Evolutionary conservation across 768 basidiomycete species (phyloP).

Genomic region (Saitozyma sp.): DNA sequence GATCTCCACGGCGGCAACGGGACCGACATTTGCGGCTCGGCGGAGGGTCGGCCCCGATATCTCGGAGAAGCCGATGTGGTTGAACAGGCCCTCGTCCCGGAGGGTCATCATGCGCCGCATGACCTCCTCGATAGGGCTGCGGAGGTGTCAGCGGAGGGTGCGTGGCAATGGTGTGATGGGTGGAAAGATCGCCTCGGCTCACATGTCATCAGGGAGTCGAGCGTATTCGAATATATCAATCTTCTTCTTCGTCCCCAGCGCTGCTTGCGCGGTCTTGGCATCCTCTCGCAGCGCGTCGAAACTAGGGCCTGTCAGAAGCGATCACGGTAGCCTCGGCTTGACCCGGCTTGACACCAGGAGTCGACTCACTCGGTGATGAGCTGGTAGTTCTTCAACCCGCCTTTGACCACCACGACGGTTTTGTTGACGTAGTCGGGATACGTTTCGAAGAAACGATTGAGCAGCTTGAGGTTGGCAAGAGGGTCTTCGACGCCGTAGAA

Average conservation of each 20-base stretch:
- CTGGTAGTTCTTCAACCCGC: conserved; percentile 30
- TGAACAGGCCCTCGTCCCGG: conserved; percentile 61
- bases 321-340: not conserved
- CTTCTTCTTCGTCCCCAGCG: conserved; percentile 54
- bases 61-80: conserved; percentile 11
- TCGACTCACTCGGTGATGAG: conserved; percentile 5
- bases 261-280: conserved; percentile 55
- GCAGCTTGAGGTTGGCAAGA: conserved; percentile 57
- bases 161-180: not conserved
- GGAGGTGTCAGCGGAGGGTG: too few relatives aligned
- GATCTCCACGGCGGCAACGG: conserved; percentile 61
- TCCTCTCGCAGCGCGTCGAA: conserved; percentile 58
- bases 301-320: conserved; percentile 5
- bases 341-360: not conserved
- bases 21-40: conserved; percentile 55
- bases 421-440: conserved; percentile 53
- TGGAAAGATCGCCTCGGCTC: not conserved
- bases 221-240: conserved; percentile 60
- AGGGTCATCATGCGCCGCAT: conserved; percentile 55
- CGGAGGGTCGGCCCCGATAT: conserved; percentile 55
- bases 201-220: conserved; percentile 17
- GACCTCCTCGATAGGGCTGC: conserved; percentile 56
- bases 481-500: conserved; percentile 59
- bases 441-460: conserved; percentile 58
- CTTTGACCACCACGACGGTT: conserved; percentile 59